A percentile compares a stretch with the other conserved stretches of the same genome.
Evolutionary conservation across 176 grass and related monocot species (phyloP).

Genomic region (Cenchrus purpureus): DNA sequence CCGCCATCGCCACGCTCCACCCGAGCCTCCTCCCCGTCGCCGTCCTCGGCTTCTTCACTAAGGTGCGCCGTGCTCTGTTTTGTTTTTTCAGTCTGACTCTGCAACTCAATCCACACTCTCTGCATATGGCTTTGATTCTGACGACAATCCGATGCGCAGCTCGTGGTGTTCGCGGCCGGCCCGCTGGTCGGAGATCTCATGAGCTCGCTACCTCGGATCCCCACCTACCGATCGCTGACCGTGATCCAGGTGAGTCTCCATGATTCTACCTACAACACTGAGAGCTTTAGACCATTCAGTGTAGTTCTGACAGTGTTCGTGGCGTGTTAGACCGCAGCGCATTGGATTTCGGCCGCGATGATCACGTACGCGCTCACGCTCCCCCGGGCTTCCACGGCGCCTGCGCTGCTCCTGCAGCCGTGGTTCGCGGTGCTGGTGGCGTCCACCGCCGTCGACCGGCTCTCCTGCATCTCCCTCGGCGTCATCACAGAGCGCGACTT

Average conservation of each 20-base stretch:
- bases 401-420: slow-evolving; percentile 47
- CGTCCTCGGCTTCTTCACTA: slow-evolving; percentile 63
- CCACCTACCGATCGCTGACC: slow-evolving; percentile 44
- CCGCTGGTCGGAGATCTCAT: slow-evolving; percentile 58
- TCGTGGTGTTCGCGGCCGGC: slow-evolving; percentile 55
- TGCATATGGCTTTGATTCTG: not conserved
- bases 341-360: slow-evolving; percentile 55
- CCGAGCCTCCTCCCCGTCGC: slow-evolving; percentile 64
- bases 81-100: not conserved
- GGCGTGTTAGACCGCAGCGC: slow-evolving; percentile 52
- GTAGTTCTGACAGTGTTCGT: not conserved
- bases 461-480: slow-evolving; percentile 54
- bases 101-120: not conserved
- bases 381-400: not conserved
- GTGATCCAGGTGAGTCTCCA: slow-evolving; percentile 52
- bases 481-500: slow-evolving; percentile 60
- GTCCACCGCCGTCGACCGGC: slow-evolving; percentile 54
- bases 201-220: slow-evolving; percentile 58
- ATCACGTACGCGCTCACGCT: slow-evolving; percentile 50
- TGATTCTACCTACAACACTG: not conserved
- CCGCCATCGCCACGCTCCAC: slow-evolving; percentile 63
- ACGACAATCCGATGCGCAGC: slow-evolving; percentile 35
- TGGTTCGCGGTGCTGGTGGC: slow-evolving; percentile 64
- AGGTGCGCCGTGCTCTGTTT: slow-evolving; percentile 39
- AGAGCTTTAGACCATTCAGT: not conserved